These are phyloP conservation scores for Aspergillus bombycis DNA, from an alignment of 2,329 filamentous ascomycete genomes.

Conservation along the genomic window DNA sequence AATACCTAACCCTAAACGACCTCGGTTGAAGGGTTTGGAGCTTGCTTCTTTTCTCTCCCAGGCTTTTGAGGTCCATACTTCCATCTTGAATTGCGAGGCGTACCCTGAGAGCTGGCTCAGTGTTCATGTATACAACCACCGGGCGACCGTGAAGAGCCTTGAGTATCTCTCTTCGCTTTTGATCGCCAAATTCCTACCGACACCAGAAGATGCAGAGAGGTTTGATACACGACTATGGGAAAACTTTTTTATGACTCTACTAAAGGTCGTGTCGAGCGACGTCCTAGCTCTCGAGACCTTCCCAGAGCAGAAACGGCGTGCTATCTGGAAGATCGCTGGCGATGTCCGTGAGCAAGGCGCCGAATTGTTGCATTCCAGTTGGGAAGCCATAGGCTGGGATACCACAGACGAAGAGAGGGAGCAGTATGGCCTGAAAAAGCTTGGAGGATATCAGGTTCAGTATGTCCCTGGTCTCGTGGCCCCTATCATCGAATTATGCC, in stretches of 20 bases:
- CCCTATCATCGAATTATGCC: constrained; percentile 88
- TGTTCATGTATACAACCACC: constrained; percentile 89
- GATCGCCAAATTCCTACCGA: constrained; percentile 80
- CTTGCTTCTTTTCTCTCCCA: constrained; percentile 75
- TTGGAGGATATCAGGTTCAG: constrained; percentile 97
- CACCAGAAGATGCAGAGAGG: constrained; percentile 85
- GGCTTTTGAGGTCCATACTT: constrained; percentile 81
- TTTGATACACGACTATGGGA: constrained; percentile 97
- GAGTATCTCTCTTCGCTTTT: constrained; percentile 81
- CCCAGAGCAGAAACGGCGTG: constrained; percentile 91
- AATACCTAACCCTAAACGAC: constrained; percentile 71
- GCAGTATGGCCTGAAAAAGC: constrained; percentile 76
- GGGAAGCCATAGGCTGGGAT: constrained; percentile 98
- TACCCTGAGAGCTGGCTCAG: constrained; percentile 91
- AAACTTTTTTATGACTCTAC: constrained; percentile 83
- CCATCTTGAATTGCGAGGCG: constrained; percentile 83
- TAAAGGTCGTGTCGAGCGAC: constrained; percentile 87
- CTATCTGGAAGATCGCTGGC: constrained; percentile 98
- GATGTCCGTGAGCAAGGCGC: constrained; percentile 93
- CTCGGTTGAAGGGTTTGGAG: constrained; percentile 77
- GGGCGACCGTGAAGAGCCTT: constrained; percentile 81
- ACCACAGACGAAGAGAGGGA: constrained; percentile 76
- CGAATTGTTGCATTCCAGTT: constrained; percentile 78
- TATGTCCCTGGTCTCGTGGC: constrained; percentile 92
- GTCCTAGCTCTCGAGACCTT: constrained; percentile 92